phyloP scores from a whole-genome alignment of 2,329 filamentous ascomycete species.

The Colletotrichum graminicola region DNA sequence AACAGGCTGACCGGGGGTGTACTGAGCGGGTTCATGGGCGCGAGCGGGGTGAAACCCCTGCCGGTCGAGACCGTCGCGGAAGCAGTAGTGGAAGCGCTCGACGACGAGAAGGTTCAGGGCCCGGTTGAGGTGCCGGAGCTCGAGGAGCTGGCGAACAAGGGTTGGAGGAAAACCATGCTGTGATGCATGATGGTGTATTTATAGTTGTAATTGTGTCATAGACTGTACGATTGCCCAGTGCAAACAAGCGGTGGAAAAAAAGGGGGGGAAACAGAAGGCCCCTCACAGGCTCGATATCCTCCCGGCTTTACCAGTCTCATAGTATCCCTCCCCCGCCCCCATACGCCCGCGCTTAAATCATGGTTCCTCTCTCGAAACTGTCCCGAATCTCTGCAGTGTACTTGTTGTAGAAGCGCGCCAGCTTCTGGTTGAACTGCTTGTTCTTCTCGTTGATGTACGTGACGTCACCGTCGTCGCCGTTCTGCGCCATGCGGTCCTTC shows the following conservation, averaged over 20 bases:
- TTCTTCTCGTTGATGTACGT: slow-evolving; percentile 99
- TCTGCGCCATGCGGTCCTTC: slow-evolving; percentile 80
- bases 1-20: slow-evolving; percentile 83
- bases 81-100: slow-evolving; percentile 88
- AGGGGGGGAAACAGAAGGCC: background rate
- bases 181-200: slow-evolving; percentile 55
- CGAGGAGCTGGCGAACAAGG: slow-evolving; percentile 82
- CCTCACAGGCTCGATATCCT: background rate
- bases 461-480: slow-evolving; percentile 89
- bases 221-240: slow-evolving; percentile 48
- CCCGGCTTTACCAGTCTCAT: background rate
- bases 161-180: slow-evolving; percentile 92
- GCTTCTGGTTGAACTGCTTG: slow-evolving; percentile 99
- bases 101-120: slow-evolving; percentile 78
- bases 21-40: slow-evolving; percentile 82
- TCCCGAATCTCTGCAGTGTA: slow-evolving; percentile 98
- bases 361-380: slow-evolving; percentile 96
- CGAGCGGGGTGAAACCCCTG: slow-evolving; percentile 86
- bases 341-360: slow-evolving; percentile 72
- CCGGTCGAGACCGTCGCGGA: slow-evolving; percentile 90
- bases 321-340: background rate
- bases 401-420: slow-evolving; percentile 96
- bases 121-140: slow-evolving; percentile 84
- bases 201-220: slow-evolving; percentile 41
- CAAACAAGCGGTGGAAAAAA: background rate